phyloP scores from a whole-genome alignment of 1,284 basidiomycete genomes.

The Sporisorium reilianum region DNA sequence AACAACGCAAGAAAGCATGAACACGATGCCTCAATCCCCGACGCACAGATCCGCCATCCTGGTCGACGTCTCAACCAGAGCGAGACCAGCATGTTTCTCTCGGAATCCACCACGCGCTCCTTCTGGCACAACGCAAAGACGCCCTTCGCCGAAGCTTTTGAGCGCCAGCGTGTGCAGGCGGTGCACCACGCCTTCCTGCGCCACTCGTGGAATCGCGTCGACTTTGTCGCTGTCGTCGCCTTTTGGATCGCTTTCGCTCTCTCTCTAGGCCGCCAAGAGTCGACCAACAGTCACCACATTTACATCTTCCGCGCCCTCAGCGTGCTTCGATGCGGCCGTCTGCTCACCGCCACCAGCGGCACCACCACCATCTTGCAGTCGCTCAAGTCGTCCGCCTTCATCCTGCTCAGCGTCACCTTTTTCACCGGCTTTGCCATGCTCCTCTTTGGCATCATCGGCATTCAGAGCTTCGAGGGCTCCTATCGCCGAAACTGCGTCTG shows the following conservation, averaged over 20 bases:
- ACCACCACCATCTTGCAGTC: constrained; percentile 94
- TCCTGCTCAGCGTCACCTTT: constrained; percentile 87
- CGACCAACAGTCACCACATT: constrained; percentile 77
- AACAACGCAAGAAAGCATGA: not conserved
- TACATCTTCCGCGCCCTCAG: constrained; percentile 90
- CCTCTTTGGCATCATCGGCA: constrained; percentile 77
- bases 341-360: constrained; percentile 89
- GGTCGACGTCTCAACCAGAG: constrained; percentile 37
- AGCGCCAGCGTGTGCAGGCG: constrained; percentile 68
- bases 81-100: constrained; percentile 48
- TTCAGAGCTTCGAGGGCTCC: constrained; percentile 67
- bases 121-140: constrained; percentile 48
- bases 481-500: constrained; percentile 67
- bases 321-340: constrained; percentile 83
- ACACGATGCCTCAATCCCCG: not conserved
- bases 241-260: constrained; percentile 84
- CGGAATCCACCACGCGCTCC: constrained; percentile 34
- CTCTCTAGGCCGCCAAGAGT: constrained; percentile 78
- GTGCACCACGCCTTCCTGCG: constrained; percentile 78
- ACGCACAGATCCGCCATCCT: constrained; percentile 19
- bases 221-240: constrained; percentile 83
- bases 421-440: constrained; percentile 91
- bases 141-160: constrained; percentile 73
- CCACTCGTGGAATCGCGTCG: constrained; percentile 93
- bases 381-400: constrained; percentile 87